A percentile compares a stretch with the other conserved stretches of the same genome.
These are phyloP conservation scores for Lipomyces mesembrius DNA, from an alignment of 805 yeast genomes.

Conservation along the genomic window DNA sequence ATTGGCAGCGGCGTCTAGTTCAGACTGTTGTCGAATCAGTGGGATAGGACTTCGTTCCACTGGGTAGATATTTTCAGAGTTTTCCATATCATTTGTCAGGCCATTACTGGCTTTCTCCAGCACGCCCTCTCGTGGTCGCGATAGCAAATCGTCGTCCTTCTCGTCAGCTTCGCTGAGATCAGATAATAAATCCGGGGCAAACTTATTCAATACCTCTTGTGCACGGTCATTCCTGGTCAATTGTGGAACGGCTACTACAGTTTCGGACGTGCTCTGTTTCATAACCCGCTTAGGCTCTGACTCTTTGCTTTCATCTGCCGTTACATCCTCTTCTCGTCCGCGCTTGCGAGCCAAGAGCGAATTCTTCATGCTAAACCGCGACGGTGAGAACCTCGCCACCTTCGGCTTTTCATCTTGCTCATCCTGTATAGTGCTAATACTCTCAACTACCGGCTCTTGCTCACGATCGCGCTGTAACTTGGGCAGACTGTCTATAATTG, in stretches of 20 bases:
- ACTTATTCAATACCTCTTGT: not conserved
- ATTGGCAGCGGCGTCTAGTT: not conserved
- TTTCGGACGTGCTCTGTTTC: not conserved
- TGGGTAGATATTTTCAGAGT: not conserved
- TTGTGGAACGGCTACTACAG: not conserved
- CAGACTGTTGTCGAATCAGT: not conserved
- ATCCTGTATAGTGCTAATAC: not conserved
- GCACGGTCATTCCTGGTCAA: not conserved
- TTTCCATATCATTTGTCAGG: not conserved
- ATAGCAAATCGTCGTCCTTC: not conserved
- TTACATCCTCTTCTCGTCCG: not conserved
- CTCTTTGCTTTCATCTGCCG: not conserved
- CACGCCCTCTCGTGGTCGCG: not conserved
- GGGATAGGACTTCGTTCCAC: not conserved
- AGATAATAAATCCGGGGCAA: not conserved
- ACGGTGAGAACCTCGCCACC: slow-evolving; percentile 11
- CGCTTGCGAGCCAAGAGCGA: slow-evolving; percentile 28
- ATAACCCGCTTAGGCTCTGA: not conserved
- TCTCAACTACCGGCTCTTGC: not conserved
- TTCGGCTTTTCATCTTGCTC: slow-evolving; percentile 8
- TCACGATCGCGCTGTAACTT: slow-evolving; percentile 11
- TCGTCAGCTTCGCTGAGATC: not conserved
- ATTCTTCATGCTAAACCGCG: slow-evolving; percentile 25
- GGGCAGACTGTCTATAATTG: slow-evolving; percentile 26
- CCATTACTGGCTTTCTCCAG: not conserved